Base-by-base conservation (phyloP, 768 basidiomycete genomes). In the Tubosaeta sp. region DNA sequence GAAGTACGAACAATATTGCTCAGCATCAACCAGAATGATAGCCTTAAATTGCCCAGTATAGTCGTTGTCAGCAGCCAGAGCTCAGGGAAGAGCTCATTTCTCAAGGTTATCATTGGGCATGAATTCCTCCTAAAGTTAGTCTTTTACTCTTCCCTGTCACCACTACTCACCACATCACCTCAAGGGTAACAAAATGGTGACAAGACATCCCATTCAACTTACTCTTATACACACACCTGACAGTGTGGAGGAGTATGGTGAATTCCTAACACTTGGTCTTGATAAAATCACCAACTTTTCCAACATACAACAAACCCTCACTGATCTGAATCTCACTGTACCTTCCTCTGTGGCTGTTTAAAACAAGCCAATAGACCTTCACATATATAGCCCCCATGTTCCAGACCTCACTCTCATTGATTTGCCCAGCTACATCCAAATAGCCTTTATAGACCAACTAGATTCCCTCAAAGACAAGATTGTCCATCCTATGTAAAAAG, bases 141-240 rank as follows among this genome's bases (percentile, higher is more conserved):
- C n/a, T 3, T 22, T 2, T 14, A 19, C 34, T 44, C 12, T 40
- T 48, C 36, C 10, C 32, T 38, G 27, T 34, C 48, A 21, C 16
- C 21, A 36, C 32, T 21, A 32, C 41, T 56, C 44, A 49, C 47
- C 43, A 24, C 38, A 27, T 42, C 39, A 19, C 4, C 30, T 16
- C 62, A 98, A 95, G 72, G 96, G 96, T 49, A 87, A 93, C 69
- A 98, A 98, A 69, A 99, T 99, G 96, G 96, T 98, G 31, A 99
- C 96, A 2, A 87, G 96, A 1, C 86, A 96, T 48, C 96, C 96
- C 2, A 97, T 99, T 61, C 96, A 99, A 65, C 82, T 99, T 52
- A 99, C 96, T 3, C 84, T 99, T 43, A 86, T 98, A 51, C 92
- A 99, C 64, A 95, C 89, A 0, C 92, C 92, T 19, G 71, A 78